phyloP scores from a whole-genome alignment of 805 yeast species.

The Myxozyma mucilagina region DNA sequence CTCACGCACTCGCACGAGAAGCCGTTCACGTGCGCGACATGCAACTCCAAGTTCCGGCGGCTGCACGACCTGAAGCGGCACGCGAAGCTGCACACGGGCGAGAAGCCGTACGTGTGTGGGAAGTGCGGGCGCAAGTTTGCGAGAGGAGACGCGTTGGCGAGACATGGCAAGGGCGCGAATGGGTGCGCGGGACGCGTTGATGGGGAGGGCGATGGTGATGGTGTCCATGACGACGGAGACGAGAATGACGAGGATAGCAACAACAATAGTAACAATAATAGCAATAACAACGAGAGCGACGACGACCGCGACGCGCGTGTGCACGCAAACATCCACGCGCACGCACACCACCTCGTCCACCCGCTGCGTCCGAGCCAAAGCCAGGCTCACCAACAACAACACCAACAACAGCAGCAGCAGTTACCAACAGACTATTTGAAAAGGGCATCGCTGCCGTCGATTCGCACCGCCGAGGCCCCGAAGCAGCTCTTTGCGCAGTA shows the following conservation, averaged over 20 bases:
- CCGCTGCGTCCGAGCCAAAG: background rate
- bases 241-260: too few relatives aligned
- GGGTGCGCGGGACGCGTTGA: constrained; percentile 37
- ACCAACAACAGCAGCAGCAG: constrained; percentile 12
- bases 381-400: background rate
- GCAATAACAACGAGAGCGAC: too few relatives aligned
- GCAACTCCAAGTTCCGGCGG: constrained; percentile 65
- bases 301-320: too few relatives aligned
- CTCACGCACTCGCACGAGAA: constrained; percentile 65
- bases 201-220: constrained; percentile 23
- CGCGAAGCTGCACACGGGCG: constrained; percentile 73
- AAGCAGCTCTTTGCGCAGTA: constrained; percentile 8
- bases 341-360: too few relatives aligned
- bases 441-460: constrained; percentile 15
- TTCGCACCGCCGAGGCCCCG: constrained; percentile 18
- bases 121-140: constrained; percentile 39
- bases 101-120: constrained; percentile 54
- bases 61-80: constrained; percentile 78
- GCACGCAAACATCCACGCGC: too few relatives aligned
- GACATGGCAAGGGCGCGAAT: constrained; percentile 58
- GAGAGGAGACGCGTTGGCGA: constrained; percentile 69
- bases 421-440: constrained; percentile 5
- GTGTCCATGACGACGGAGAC: constrained; percentile 26
- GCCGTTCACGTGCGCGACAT: constrained; percentile 63
- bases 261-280: too few relatives aligned